Evolutionary conservation across 2,329 filamentous ascomycete genomes (phyloP), one percentile per base, ranked within the genome.

Genomic region (Trichoderma harzianum): DNA sequence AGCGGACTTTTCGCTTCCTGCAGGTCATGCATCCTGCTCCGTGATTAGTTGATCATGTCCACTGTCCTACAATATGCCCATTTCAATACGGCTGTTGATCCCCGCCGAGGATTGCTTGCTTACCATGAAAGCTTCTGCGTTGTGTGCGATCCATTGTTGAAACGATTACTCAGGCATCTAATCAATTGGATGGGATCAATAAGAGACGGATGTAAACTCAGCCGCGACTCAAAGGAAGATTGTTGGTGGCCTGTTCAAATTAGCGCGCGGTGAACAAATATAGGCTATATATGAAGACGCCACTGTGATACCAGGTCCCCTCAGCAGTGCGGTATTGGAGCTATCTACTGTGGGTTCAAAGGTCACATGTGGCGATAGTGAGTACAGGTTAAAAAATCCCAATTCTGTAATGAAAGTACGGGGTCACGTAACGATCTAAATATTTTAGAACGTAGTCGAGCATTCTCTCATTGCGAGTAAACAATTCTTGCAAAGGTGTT

Each of bases 1-100:
- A 69, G 21, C 67, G 67, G 30, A 69, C 67, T 34, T 69, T 69
- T 43, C 67, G 67, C 32, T 62, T 69, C 36, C 67, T 30, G 16
- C 67, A 69, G 7, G 67, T 69, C 28, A 69, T 36, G 34, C 67
- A 69, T 18, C 67, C 67, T 69, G 18, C 30, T 18, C 16, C 6
- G 18, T 30, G 28, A 32, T 60, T 47, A 57, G 43, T 51, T 51
- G 18, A 21, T 51, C n/a, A 8, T 21, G 43, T 10, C 10, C 2
- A 21, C 43, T 21, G 10, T n/a, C n/a, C 39, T 7, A 21, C 16
- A 12, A n/a, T 11, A 12, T 3, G 8, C 2, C 5, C 43, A 21
- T 51, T 51, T 1, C n/a, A 21, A 51, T 51, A 4, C 16, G 39
- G 16, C 39, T 43, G 10, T 43, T n/a, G 16, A 43, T 43, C 39